Base-by-base conservation (phyloP, 306 rosid genomes). In the Crotalaria pallida region DNA sequence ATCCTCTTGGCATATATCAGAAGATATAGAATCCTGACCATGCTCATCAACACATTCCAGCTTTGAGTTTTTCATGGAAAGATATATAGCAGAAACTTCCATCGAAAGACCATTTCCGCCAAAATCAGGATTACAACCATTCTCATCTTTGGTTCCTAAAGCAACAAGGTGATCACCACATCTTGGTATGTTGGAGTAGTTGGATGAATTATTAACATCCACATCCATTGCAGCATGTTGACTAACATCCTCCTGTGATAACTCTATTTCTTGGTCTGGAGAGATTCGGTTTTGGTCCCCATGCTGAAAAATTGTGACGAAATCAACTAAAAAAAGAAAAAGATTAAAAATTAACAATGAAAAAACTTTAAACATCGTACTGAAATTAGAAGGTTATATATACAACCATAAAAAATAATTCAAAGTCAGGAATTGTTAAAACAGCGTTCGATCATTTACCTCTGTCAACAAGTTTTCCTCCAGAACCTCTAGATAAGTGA, bases 1-100 rank as follows among this genome's bases (percentile, higher is more conserved):
- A 75, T 87, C 97, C 77, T 88, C 96, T 48, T 71, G 73, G 64
- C 83, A 88, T 31, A 79, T 55, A 80, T 88, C 95, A 73, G 96
- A 68, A 24, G 96, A 81, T 74, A 94, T 87, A n/a, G 94, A 85
- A 56, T 91, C 89, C 72, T 91, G 97, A 58, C 95, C 88, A 36
- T 81, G 95, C 84, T 94, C 98, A 48, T 94, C 97, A 0, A 88
- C 75, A 62, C 99, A 94, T 75, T 94, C 99, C 77, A 94, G 83
- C 95, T 89, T 94, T 12, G 97, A 88, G 65, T 80, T 91, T 74
- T 83, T 91, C 94, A 87, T 83, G 77, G 96, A 83, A 72, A 86
- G 86, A 79, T 94, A 89, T 70, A 91, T 83, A 52, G 90, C 85
- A 58, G 97, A 86, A 77, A 86, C 96, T 74, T 91, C 97, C 76